Evolutionary conservation across 2,329 filamentous ascomycete genomes (phyloP).

Genomic region (Fusarium begoniae): DNA sequence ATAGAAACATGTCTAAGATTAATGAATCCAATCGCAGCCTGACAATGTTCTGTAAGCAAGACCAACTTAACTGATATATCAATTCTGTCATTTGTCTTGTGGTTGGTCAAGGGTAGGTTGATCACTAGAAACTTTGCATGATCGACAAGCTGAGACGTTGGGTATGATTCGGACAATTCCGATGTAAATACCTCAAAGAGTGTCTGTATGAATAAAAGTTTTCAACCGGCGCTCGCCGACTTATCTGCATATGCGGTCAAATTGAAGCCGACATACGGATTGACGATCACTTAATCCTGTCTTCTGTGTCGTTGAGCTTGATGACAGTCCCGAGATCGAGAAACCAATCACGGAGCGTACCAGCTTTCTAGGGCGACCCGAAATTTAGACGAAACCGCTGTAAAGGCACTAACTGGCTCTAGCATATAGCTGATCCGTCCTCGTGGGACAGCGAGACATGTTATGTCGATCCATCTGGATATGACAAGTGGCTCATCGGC

Average conservation of each 20-base stretch:
- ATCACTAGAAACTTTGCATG: background rate
- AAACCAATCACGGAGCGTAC: slow-evolving; percentile 14
- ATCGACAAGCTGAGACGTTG: slow-evolving; percentile 1
- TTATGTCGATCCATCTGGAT: slow-evolving; percentile 18
- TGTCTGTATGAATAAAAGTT: background rate
- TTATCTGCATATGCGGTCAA: background rate
- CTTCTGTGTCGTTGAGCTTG: slow-evolving; percentile 10
- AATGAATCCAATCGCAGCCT: background rate
- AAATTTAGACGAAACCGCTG: slow-evolving; percentile 21
- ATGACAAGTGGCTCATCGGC: slow-evolving; percentile 14
- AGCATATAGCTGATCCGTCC: slow-evolving; percentile 1
- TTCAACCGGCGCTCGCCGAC: background rate
- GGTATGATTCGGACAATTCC: slow-evolving; percentile 8
- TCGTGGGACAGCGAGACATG: slow-evolving; percentile 21
- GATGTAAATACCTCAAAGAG: background rate
- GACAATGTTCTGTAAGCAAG: background rate
- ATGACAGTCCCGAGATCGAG: background rate
- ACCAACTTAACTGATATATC: background rate
- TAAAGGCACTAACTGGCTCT: slow-evolving; percentile 12
- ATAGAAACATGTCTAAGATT: background rate
- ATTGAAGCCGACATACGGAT: background rate
- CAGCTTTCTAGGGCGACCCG: slow-evolving; percentile 3
- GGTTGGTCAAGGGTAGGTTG: slow-evolving; percentile 9
- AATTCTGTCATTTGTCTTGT: background rate
- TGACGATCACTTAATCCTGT: slow-evolving; percentile 3